Evolutionary conservation across 257 asterid genomes (phyloP).

Genomic region (Euphrasia confusa): DNA sequence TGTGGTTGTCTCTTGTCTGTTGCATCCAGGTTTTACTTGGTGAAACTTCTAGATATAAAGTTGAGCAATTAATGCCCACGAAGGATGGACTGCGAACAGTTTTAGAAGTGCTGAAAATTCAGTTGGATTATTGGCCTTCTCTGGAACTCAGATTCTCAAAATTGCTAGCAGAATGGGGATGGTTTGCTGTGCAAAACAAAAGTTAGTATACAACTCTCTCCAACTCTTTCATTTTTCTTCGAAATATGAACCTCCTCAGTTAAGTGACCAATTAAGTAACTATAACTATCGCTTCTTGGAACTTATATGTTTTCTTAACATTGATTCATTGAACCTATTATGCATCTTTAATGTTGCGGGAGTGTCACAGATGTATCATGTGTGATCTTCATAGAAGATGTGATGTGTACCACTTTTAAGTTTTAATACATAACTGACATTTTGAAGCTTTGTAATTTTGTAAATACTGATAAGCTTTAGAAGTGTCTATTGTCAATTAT

Average conservation of each 20-base stretch:
- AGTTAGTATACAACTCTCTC: constrained; percentile 48
- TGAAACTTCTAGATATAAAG: constrained; percentile 43
- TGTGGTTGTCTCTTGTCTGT: constrained; percentile 28
- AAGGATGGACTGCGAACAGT: constrained; percentile 66
- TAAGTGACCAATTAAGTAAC: background rate
- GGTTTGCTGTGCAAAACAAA: constrained; percentile 37
- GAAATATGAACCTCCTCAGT: constrained; percentile 8
- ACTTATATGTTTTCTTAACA: background rate
- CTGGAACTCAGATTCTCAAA: constrained; percentile 40
- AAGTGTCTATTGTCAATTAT: constrained; percentile 2
- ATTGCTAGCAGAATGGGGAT: constrained; percentile 57
- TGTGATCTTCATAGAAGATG: background rate
- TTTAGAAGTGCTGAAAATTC: constrained; percentile 69
- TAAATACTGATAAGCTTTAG: background rate
- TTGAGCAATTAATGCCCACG: constrained; percentile 52
- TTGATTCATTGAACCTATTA: background rate
- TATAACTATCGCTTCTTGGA: background rate
- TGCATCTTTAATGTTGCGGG: constrained; percentile 1
- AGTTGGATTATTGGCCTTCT: constrained; percentile 70
- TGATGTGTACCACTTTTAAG: background rate
- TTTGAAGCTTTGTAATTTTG: background rate
- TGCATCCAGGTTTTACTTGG: constrained; percentile 78
- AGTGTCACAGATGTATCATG: background rate
- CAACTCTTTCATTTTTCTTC: constrained; percentile 17
- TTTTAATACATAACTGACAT: background rate